Evolutionary conservation across 139 green algal genomes (phyloP).

Genomic region (Chlamydomonas applanata): DNA sequence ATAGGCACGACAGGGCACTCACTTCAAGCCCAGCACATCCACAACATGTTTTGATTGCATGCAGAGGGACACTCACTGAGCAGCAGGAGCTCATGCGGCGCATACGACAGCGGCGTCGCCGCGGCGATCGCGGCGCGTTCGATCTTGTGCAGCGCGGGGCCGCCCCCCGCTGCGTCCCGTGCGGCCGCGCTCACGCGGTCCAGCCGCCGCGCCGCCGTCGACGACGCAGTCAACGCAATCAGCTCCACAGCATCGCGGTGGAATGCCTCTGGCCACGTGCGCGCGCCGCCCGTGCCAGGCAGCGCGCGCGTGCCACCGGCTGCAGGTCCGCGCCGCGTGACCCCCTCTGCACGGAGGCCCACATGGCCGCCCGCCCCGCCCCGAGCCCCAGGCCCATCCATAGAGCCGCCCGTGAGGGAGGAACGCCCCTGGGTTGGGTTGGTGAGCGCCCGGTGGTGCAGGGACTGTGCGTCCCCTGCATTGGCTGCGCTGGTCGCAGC

Average conservation of each 20-base stretch:
- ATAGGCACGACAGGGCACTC: no score
- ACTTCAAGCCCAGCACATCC: no score
- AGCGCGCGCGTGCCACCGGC: no score
- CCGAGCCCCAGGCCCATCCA: no score
- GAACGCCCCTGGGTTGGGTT: no score
- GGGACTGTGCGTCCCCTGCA: no score
- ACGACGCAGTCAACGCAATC: conserved; percentile 39
- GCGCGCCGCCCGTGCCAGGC: not conserved
- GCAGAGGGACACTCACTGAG: conserved; percentile 28
- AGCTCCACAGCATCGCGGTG: conserved; percentile 38
- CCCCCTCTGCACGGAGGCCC: no score
- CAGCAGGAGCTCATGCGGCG: conserved; percentile 66
- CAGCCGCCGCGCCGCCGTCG: not conserved
- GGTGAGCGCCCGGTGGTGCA: no score
- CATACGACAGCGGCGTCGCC: conserved; percentile 63
- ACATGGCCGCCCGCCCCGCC: no score
- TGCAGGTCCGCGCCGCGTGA: no score
- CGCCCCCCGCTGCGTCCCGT: conserved; percentile 46
- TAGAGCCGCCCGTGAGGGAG: no score
- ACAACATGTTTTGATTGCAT: no score
- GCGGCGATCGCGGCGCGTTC: conserved; percentile 73
- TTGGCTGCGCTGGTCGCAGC: conserved; percentile 19
- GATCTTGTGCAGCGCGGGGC: conserved; percentile 66
- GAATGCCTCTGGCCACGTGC: conserved; percentile 22
- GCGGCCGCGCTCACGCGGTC: conserved; percentile 28